These are phyloP conservation scores for Globisporangium carolinianum DNA, from an alignment of 352 stramenopile species.

Conservation along the genomic window DNA sequence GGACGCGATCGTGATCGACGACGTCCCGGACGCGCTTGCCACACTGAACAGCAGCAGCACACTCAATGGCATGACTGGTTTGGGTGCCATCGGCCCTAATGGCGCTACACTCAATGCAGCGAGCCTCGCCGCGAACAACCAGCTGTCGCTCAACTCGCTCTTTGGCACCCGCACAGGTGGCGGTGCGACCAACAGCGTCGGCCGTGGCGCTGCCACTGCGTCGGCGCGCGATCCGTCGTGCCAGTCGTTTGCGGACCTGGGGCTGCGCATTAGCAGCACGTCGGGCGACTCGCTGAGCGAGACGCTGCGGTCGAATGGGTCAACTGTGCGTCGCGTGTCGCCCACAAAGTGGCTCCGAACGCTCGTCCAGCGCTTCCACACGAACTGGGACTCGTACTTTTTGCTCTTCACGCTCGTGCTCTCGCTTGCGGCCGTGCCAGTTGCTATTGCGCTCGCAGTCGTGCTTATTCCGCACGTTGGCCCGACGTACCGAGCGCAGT, in stretches of 20 bases:
- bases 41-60: background rate
- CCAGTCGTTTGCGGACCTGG: slow-evolving; percentile 18
- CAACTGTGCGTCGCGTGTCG: slow-evolving; percentile 1
- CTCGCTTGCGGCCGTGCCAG: slow-evolving; percentile 36
- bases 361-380: slow-evolving; percentile 45
- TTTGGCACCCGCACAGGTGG: slow-evolving; percentile 1
- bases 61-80: too few relatives aligned
- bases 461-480: slow-evolving; percentile 17
- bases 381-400: slow-evolving; percentile 77
- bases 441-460: slow-evolving; percentile 31
- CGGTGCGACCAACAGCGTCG: slow-evolving; percentile 3
- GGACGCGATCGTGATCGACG: slow-evolving; percentile 71
- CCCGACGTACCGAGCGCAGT: slow-evolving; percentile 27
- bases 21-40: slow-evolving; percentile 29
- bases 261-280: slow-evolving; percentile 5
- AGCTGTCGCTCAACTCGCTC: slow-evolving; percentile 10
- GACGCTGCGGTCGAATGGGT: slow-evolving; percentile 5
- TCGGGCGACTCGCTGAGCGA: slow-evolving; percentile 14
- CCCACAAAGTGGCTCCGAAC: slow-evolving; percentile 19
- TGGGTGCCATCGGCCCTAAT: too few relatives aligned
- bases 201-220: slow-evolving; percentile 3
- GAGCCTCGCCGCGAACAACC: slow-evolving; percentile 4
- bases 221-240: slow-evolving; percentile 14
- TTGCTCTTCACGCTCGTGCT: slow-evolving; percentile 46
- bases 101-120: background rate